Base-by-base conservation (phyloP, 257 asterid genomes). In the Solanum etuberosum region DNA sequence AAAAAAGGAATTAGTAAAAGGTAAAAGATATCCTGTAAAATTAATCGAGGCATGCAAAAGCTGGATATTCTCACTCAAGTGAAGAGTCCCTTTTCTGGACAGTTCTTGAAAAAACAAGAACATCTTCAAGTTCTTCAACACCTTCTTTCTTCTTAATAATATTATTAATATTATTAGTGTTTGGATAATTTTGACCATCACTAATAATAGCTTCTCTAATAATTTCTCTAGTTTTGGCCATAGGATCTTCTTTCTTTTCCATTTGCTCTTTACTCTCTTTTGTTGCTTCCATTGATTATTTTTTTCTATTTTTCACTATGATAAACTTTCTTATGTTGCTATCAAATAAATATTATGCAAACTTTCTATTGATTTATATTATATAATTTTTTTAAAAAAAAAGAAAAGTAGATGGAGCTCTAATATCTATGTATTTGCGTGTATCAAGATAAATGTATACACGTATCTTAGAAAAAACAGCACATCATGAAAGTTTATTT, bases 21-120 rank as follows among this genome's bases (percentile, higher is more conserved):
- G 1, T 2, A 0, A 61, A 59, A 23, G 5, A 61, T 59, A 9
- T 59, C 1, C 5, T 1, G 5, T 59, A 9, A 59, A 59, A 59
- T 59, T 23, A 59, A 9, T 59, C 14, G 1, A 59, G 5, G 0
- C 67, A 9, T 4, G 27, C 12, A 37, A 1, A 38, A 76, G 0
- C 7, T n/a, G 1, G 7, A 8, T 9, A 13, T 6, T 25, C 5
- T 90, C 86, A 91, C 32, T 87, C 88, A 32, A 91, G 92, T 0
- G 88, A 88, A 48, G 92, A 91, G 74, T 91, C 92, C 6, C 35
- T 90, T 35, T 90, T 86, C 13, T 89, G 89, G 73, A 91, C 88
- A 43, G 91, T 35, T 85, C 93, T 91, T 27, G 92, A 85, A 89
- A 86, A 91, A 57, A 76, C 92, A 43, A 91, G 59, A 88, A 90